Conservation (phyloP, 805 yeast genomes). For the Schizosaccharomyces lindneri region DNA sequence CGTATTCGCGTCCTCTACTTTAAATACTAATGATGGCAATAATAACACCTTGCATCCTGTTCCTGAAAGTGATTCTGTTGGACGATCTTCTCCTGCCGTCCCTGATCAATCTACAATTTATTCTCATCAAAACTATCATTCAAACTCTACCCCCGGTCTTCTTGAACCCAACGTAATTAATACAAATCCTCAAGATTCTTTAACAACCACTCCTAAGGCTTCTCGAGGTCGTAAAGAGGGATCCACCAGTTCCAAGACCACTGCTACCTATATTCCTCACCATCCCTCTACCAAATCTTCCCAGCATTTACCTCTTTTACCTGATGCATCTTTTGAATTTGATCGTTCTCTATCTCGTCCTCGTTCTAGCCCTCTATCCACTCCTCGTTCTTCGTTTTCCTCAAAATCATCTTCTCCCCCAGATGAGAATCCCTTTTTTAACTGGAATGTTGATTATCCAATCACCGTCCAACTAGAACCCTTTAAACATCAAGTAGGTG, state of each 20-base stretch:
- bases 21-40: neutral
- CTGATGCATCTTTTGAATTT: neutral
- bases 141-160: no score
- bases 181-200: neutral
- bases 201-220: neutral
- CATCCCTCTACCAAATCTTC: neutral
- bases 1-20: neutral
- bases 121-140: no score
- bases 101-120: no score
- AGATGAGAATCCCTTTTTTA: neutral
- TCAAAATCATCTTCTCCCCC: neutral
- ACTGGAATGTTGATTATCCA: neutral
- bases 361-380: neutral
- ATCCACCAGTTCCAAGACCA: neutral
- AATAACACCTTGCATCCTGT: neutral
- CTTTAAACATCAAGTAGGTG: constrained; percentile 76
- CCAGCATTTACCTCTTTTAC: neutral
- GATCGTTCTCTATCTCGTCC: neutral
- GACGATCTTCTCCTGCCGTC: neutral
- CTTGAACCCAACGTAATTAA: neutral
- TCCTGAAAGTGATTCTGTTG: neutral
- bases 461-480: constrained; percentile 30
- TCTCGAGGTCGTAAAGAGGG: neutral
- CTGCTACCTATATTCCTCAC: neutral
- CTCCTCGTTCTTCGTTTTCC: neutral